These are phyloP conservation scores for Paecilomyces niveus DNA, from an alignment of 2,329 filamentous ascomycete species.

Conservation along the genomic window DNA sequence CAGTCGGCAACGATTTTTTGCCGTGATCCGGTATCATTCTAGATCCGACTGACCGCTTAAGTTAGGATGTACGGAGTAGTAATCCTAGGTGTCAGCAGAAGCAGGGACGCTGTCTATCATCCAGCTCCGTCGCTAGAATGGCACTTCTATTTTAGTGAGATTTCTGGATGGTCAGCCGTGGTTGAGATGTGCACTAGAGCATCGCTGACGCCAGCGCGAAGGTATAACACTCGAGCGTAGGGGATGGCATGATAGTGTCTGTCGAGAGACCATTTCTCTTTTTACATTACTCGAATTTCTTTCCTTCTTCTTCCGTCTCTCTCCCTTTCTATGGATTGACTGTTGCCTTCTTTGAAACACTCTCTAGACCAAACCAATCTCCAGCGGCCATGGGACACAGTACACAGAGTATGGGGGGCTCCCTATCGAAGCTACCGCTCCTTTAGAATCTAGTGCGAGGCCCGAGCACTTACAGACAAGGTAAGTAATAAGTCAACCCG, in stretches of 20 bases:
- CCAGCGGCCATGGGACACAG: neutral
- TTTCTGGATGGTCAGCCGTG: neutral
- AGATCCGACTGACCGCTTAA: neutral
- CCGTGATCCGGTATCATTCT: neutral
- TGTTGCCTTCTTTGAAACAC: too few species aligned
- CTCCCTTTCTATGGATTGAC: too few species aligned
- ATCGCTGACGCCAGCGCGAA: neutral
- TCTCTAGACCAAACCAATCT: too few species aligned
- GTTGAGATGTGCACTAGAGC: neutral
- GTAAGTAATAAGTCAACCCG: neutral
- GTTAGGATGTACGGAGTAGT: neutral
- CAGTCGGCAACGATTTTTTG: neutral
- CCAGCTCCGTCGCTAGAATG: neutral
- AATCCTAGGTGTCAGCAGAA: neutral
- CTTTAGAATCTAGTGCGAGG: neutral
- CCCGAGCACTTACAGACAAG: neutral
- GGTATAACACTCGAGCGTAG: neutral
- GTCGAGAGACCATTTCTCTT: neutral
- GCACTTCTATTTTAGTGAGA: neutral
- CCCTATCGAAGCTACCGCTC: neutral
- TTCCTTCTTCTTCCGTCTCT: too few species aligned
- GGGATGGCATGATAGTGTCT: neutral
- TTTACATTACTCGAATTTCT: too few species aligned
- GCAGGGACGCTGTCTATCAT: neutral
- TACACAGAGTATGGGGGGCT: neutral